Percentiles rank a stretch among this genome's conserved stretches.
These are phyloP conservation scores for Triangularia verruculosa DNA, from an alignment of 2,329 filamentous ascomycete genomes.

Conservation along the genomic window DNA sequence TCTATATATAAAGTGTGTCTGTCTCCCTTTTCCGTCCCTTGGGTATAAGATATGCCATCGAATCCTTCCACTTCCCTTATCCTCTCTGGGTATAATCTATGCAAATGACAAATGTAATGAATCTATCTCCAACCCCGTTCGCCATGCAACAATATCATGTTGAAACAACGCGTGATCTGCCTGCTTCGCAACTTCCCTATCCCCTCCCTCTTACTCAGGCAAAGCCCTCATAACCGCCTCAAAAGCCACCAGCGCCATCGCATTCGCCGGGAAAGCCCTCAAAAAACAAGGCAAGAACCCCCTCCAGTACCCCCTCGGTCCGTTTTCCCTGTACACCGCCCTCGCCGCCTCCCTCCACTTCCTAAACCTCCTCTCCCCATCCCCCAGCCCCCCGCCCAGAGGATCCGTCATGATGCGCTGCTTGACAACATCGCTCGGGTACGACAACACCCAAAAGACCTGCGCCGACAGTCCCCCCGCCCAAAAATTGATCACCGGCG, in stretches of 20 bases:
- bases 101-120: slow-evolving; percentile 7
- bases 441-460: slow-evolving; percentile 89
- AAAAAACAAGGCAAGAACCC: slow-evolving; percentile 93
- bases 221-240: slow-evolving; percentile 80
- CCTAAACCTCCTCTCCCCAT: slow-evolving; percentile 65
- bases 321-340: slow-evolving; percentile 72
- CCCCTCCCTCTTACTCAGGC: slow-evolving; percentile 36
- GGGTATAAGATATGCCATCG: slow-evolving; percentile 13
- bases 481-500: slow-evolving; percentile 92
- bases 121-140: background rate
- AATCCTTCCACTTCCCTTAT: background rate
- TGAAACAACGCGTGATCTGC: background rate
- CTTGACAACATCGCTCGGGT: slow-evolving; percentile 91
- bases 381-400: slow-evolving; percentile 65
- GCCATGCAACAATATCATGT: background rate
- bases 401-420: slow-evolving; percentile 97
- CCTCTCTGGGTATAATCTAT: slow-evolving; percentile 9
- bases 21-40: background rate
- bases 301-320: slow-evolving; percentile 81
- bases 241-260: slow-evolving; percentile 88
- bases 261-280: slow-evolving; percentile 92
- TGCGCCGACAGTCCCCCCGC: slow-evolving; percentile 90
- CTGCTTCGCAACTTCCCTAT: background rate
- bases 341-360: slow-evolving; percentile 77
- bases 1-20: too few species aligned